phyloP scores from a whole-genome alignment of 2,329 filamentous ascomycete genomes.

The Aspergillus japonicus region DNA sequence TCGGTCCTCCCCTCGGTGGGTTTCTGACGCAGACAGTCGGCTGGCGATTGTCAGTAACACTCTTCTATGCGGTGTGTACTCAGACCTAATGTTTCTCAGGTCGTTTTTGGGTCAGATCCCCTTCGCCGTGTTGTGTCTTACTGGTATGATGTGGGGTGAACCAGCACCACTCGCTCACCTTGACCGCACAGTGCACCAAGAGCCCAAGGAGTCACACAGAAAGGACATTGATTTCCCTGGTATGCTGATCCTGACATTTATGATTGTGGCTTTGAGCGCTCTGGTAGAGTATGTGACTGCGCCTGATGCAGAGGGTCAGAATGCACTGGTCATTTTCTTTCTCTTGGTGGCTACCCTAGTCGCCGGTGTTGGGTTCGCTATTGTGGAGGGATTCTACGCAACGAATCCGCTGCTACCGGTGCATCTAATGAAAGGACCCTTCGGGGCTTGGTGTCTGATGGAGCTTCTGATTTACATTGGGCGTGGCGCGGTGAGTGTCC shows the following conservation, averaged over 20 bases:
- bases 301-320: too few relatives aligned
- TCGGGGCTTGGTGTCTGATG: conserved; percentile 15
- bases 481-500: conserved; percentile 15
- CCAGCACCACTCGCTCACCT: conserved; percentile 8
- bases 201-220: neutral
- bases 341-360: too few relatives aligned
- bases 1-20: conserved; percentile 69
- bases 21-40: conserved; percentile 68
- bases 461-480: conserved; percentile 15
- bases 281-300: too few relatives aligned
- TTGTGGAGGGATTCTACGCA: conserved; percentile 11
- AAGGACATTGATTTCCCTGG: too few relatives aligned
- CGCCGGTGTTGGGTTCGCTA: too few relatives aligned
- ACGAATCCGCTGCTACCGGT: conserved; percentile 20
- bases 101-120: conserved; percentile 60
- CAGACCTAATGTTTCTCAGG: conserved; percentile 29
- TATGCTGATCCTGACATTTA: too few relatives aligned
- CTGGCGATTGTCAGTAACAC: conserved; percentile 61
- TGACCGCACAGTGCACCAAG: neutral
- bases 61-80: neutral
- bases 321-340: too few relatives aligned
- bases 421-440: conserved; percentile 5
- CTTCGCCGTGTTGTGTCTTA: conserved; percentile 53
- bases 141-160: conserved; percentile 29
- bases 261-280: too few relatives aligned